Evolutionary conservation across 768 basidiomycete genomes (phyloP).

Genomic region (Tulasnella sp.): DNA sequence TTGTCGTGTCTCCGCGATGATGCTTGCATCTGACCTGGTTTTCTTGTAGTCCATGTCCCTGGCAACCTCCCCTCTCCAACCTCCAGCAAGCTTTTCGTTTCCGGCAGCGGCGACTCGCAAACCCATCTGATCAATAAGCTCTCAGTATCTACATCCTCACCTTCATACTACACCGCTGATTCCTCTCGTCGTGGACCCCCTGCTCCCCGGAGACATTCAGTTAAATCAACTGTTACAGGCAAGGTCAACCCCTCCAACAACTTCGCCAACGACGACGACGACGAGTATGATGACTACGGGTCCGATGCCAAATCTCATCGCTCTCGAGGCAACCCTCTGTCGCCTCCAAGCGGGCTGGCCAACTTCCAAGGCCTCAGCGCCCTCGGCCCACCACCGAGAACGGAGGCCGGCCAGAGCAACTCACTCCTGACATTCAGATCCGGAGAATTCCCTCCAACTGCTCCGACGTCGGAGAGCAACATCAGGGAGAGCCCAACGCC

Average conservation of each 20-base stretch:
- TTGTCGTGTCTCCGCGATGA: background rate
- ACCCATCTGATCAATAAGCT: background rate
- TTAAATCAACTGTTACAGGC: conserved; percentile 26
- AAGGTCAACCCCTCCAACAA: conserved; percentile 28
- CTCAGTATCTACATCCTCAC: background rate
- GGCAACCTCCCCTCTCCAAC: conserved; percentile 20
- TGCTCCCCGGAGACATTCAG: conserved; percentile 3
- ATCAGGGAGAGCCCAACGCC: background rate
- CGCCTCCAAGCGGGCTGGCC: background rate
- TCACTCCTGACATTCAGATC: conserved; percentile 26
- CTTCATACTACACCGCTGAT: background rate
- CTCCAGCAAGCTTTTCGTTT: background rate
- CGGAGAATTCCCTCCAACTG: background rate
- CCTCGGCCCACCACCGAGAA: background rate
- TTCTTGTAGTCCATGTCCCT: background rate
- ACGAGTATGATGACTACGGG: conserved; percentile 5
- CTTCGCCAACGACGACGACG: conserved; percentile 25
- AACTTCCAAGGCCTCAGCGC: background rate
- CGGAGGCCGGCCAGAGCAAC: background rate
- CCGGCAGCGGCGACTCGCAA: background rate
- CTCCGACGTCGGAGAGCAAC: background rate
- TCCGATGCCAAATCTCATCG: background rate
- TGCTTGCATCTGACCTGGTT: background rate
- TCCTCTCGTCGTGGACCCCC: background rate
- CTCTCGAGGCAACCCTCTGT: conserved; percentile 6